Evolutionary conservation across 1,139 yeast genomes (phyloP), one percentile per base, ranked within the genome.

Genomic region (Kodamaea plutei): DNA sequence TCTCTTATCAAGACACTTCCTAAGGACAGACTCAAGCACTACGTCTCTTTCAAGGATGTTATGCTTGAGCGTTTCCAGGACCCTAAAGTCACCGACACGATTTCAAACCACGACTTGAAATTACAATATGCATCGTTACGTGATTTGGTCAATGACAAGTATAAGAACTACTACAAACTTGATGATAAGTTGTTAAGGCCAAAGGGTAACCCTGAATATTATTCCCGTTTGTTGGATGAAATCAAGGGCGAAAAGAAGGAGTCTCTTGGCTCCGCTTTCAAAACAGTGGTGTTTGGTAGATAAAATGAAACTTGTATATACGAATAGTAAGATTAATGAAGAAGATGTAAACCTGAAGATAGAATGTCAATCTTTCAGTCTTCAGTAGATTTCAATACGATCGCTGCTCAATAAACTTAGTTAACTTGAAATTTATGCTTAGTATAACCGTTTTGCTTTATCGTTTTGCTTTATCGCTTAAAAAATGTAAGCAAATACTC

Each of bases 171-270:
- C 48, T 83, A 82, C 52, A 63, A 70, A 41, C 67, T 79, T 22
- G 80, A 79, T 37, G 82, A 78, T 31, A 81, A 82, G 53, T 58
- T 88, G 40, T 59, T 76, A 47, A 67, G 59, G 44, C 96, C 96
- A 18, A 79, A 80, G 50, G 95, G 96, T 2, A 84, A 87, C 53
- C 89, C 95, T 2, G 60, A 70, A 29, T 88, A 88, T 51, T 88
- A 88, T 50, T 70, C 67, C 25, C 70, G 93, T 48, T 66, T 88
- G 34, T 48, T 82, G 58, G 66, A 70, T 28, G 95, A 85, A 54
- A 69, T 88, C 30, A 67, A 70, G 36, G 91, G 94, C n/a, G 79
- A 80, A 44, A 69, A 69, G 48, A 79, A 75, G 54, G 95, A 85
- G 56, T 71, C 75, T 12, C 60, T 83, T 33, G 56, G 74, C 38